A percentile compares a stretch with the other conserved stretches of the same genome.
Evolutionary conservation across 805 yeast species (phyloP).

Genomic region (Kazachstania africana): DNA sequence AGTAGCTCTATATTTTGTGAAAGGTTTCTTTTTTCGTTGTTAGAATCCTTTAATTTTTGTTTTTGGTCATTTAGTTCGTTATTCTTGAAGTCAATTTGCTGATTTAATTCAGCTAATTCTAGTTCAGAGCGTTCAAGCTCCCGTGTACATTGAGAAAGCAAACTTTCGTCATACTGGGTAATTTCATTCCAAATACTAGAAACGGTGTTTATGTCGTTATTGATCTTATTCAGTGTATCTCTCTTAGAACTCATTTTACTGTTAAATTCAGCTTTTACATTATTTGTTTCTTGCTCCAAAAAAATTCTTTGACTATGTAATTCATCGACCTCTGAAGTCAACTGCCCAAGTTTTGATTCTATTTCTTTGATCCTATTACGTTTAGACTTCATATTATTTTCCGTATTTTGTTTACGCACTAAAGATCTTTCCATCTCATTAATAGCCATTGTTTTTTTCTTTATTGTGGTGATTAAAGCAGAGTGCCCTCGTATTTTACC

Average conservation of each 20-base stretch:
- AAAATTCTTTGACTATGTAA: slow-evolving; percentile 3
- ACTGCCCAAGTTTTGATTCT: slow-evolving; percentile 3
- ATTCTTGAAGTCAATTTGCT: slow-evolving; percentile 10
- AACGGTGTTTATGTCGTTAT: neutral
- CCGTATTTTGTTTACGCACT: slow-evolving; percentile 6
- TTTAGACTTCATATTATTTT: slow-evolving; percentile 7
- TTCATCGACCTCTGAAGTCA: slow-evolving; percentile 4
- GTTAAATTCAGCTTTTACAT: slow-evolving; percentile 1
- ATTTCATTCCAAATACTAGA: slow-evolving; percentile 1
- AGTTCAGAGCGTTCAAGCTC: slow-evolving; percentile 13
- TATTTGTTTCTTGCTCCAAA: neutral
- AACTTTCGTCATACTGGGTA: slow-evolving; percentile 6
- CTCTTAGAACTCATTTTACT: neutral
- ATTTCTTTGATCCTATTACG: slow-evolving; percentile 7
- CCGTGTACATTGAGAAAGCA: slow-evolving; percentile 10
- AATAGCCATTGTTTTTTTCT: slow-evolving; percentile 12
- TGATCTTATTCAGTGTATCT: neutral
- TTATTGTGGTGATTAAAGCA: slow-evolving; percentile 10
- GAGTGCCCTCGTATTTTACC: slow-evolving; percentile 12
- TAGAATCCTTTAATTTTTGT: slow-evolving; percentile 40
- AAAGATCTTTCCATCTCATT: slow-evolving; percentile 16
- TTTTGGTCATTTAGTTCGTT: slow-evolving; percentile 9
- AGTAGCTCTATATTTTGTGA: slow-evolving; percentile 53
- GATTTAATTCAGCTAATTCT: slow-evolving; percentile 11
- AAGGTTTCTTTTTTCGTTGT: slow-evolving; percentile 49